Evolutionary conservation across 352 stramenopile genomes (phyloP), one percentile per base, ranked within the genome.

Genomic region (Phytophthora boehmeriae): DNA sequence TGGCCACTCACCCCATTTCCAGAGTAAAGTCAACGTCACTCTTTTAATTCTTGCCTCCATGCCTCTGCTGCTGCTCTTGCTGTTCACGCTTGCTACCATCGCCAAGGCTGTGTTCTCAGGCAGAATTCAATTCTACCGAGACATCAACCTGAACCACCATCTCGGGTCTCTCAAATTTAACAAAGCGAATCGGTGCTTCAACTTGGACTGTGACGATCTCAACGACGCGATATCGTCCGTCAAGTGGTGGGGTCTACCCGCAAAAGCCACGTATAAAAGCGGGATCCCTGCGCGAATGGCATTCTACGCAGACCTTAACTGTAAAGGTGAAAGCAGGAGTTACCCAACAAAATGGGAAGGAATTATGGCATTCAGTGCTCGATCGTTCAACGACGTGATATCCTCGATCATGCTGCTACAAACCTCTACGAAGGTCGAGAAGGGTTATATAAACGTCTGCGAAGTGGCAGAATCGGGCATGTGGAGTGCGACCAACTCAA

Each of bases 221-320:
- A 65, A 65, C 1, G 57, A 51, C 8, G 59, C 60, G 27, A 59
- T 62, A 8, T 39, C 59, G n/a, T 60, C 59, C 16, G 63, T 63
- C 45, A 38, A 64, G 42, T 65, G 61, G 61, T 4, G 48, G 8
- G 47, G 47, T 8, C 28, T 70, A 9, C 54, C 54, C 1, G 54
- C 9, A 5, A 42, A 20, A 10, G 61, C 27, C 14, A 41, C 10
- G 28, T 53, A 43, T 27, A 49, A 35, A 1, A 50, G 62, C 43
- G 52, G 54, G 19, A 53, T 22, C 9, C 28, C 57, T 22, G 19
- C 63, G 1, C 59, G 54, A n/a, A 54, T 71, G 9, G 63, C 39
- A 1, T 71, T 71, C 30, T 71, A 51, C 25, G 44, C 43, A 6
- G 32, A 56, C 39, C 38, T 27, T 5, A 30, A 64, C 16, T 68